These are phyloP conservation scores for Chaetomium sp. DNA, from an alignment of 2,329 filamentous ascomycete species.

Conservation along the genomic window DNA sequence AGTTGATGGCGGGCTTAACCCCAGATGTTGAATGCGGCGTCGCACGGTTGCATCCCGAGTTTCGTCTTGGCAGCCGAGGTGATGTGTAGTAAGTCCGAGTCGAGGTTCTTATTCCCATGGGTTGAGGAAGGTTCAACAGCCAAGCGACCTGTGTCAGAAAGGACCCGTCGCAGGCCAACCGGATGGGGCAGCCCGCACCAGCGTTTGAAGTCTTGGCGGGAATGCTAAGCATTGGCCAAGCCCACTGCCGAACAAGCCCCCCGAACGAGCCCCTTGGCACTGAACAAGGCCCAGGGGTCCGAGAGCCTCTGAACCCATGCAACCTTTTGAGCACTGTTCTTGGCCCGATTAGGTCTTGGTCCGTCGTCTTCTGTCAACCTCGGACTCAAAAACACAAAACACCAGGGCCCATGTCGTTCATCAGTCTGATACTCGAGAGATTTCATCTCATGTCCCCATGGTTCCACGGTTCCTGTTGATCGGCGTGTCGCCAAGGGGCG, in stretches of 20 bases:
- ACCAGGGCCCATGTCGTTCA: not conserved
- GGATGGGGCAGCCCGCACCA: conserved; percentile 4
- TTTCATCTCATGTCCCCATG: not conserved
- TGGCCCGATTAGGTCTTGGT: not conserved
- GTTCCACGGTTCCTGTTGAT: not conserved
- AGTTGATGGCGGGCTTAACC: not conserved
- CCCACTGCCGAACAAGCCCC: not conserved
- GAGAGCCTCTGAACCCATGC: not conserved
- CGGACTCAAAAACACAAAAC: not conserved
- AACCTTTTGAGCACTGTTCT: not conserved
- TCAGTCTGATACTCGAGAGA: conserved; percentile 5
- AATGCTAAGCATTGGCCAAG: not conserved
- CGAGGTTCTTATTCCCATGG: no score
- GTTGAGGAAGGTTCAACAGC: not conserved
- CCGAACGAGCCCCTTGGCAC: not conserved
- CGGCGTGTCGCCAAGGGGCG: not conserved
- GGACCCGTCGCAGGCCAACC: not conserved
- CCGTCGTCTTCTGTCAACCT: not conserved
- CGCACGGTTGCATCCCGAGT: not conserved
- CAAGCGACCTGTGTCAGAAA: not conserved
- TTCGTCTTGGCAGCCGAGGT: conserved; percentile 10
- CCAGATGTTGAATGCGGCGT: not conserved
- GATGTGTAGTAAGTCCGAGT: not conserved
- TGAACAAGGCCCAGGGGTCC: not conserved
- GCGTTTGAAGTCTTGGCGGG: conserved; percentile 6